A percentile compares a stretch with the other conserved stretches of the same genome.
phyloP scores from a whole-genome alignment of 2,329 filamentous ascomycete genomes.

The Fusarium sp. region DNA sequence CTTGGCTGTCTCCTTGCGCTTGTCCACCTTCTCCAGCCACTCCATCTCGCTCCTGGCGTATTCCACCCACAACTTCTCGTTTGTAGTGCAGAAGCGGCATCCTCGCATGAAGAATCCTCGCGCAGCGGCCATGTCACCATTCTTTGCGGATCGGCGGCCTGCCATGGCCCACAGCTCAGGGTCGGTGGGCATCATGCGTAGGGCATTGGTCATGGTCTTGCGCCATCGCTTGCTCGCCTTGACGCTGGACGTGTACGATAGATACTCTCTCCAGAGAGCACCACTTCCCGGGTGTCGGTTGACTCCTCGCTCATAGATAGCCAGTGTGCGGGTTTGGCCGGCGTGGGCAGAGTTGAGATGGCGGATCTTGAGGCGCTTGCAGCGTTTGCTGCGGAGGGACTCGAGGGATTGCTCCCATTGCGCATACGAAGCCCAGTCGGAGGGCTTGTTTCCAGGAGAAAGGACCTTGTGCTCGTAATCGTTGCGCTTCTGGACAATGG shows the following conservation, averaged over 20 bases:
- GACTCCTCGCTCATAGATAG: constrained; percentile 86
- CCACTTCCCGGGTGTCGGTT: constrained; percentile 83
- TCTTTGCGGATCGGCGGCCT: constrained; percentile 75
- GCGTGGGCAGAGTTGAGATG: constrained; percentile 69
- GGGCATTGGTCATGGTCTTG: constrained; percentile 69
- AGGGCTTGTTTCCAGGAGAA: constrained; percentile 75
- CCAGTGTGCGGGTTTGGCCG: constrained; percentile 84
- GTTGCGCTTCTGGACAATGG: constrained; percentile 87
- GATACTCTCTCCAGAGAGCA: constrained; percentile 87
- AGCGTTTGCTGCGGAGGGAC: constrained; percentile 79
- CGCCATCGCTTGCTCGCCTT: constrained; percentile 72
- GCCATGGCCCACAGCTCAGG: constrained; percentile 87
- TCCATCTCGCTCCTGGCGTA: constrained; percentile 93
- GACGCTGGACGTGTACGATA: constrained; percentile 77
- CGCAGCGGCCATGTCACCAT: constrained; percentile 87
- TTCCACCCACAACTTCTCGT: constrained; percentile 81
- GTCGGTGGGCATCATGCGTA: constrained; percentile 86
- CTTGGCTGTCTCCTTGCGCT: constrained; percentile 70
- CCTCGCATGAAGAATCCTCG: constrained; percentile 87
- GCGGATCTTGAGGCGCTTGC: constrained; percentile 79
- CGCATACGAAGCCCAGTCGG: constrained; percentile 85
- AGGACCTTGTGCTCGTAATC: constrained; percentile 93
- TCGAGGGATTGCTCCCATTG: constrained; percentile 75
- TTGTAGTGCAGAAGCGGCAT: constrained; percentile 83
- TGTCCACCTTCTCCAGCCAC: constrained; percentile 83